Percentiles rank a stretch among this genome's conserved stretches.
Conservation (phyloP, 305 asterid genomes). For the Fraxinus sp. region DNA sequence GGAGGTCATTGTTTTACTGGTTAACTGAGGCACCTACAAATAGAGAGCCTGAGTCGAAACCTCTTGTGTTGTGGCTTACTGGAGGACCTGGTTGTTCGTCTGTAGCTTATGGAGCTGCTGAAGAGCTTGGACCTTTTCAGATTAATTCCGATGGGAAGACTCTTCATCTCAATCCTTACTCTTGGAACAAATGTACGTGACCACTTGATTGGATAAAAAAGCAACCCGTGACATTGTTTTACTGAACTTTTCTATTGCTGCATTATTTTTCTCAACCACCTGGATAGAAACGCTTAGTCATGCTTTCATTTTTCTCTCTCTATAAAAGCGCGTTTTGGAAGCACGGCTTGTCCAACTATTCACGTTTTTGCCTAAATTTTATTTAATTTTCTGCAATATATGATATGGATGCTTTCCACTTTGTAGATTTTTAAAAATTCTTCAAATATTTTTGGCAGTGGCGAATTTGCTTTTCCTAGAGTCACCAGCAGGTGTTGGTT, state of each 20-base stretch:
- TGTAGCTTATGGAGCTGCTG: conserved; percentile 90
- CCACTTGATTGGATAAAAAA: neutral
- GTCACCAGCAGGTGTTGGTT: conserved; percentile 96
- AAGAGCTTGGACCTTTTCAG: conserved; percentile 91
- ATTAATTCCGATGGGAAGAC: conserved; percentile 77
- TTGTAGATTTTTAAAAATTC: neutral
- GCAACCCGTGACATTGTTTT: neutral
- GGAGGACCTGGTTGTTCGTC: conserved; percentile 99
- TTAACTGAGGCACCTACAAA: conserved; percentile 64
- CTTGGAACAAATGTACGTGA: conserved; percentile 88
- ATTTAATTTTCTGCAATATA: neutral
- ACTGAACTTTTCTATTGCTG: neutral
- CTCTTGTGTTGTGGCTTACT: conserved; percentile 90
- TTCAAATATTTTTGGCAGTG: conserved; percentile 49
- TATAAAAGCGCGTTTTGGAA: neutral
- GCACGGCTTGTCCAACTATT: neutral
- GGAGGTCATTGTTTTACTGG: conserved; percentile 93
- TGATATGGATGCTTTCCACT: neutral
- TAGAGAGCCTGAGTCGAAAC: conserved; percentile 62
- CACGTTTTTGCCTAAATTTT: neutral
- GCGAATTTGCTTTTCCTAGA: conserved; percentile 83
- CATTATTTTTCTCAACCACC: neutral
- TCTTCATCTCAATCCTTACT: conserved; percentile 66
- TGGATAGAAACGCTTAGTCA: neutral
- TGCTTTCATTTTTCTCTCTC: neutral